Evolutionary conservation across 2,329 filamentous ascomycete species (phyloP).

Genomic region (Microsporum ferrugineum): DNA sequence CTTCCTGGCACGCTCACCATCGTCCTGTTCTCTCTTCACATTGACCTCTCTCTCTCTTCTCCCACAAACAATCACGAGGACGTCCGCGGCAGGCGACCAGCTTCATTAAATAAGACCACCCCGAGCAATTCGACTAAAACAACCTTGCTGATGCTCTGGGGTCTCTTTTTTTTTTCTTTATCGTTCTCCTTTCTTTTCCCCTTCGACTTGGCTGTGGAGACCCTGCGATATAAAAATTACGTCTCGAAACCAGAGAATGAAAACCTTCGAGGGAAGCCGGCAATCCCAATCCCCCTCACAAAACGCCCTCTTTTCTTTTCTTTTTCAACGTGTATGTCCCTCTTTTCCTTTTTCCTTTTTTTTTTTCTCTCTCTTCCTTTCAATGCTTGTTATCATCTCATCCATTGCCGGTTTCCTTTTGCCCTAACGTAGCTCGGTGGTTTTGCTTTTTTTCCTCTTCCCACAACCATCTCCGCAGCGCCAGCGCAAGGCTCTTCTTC

Average conservation of each 20-base stretch:
- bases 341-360: neutral
- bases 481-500: neutral
- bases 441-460: neutral
- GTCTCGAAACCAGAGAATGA: neutral
- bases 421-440: neutral
- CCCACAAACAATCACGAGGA: neutral
- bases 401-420: neutral
- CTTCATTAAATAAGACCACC: neutral
- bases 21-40: neutral
- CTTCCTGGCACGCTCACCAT: neutral
- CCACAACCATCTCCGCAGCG: neutral
- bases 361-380: neutral
- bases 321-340: neutral
- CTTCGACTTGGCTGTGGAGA: neutral
- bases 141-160: neutral
- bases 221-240: neutral
- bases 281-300: neutral
- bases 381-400: neutral
- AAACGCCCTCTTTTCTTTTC: neutral
- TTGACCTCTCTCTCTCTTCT: neutral
- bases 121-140: neutral
- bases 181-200: neutral
- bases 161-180: neutral
- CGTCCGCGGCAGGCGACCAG: neutral
- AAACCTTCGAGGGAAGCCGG: neutral